These are phyloP conservation scores for Malus sylvestris DNA, from an alignment of 306 rosid genomes.

Conservation along the genomic window DNA sequence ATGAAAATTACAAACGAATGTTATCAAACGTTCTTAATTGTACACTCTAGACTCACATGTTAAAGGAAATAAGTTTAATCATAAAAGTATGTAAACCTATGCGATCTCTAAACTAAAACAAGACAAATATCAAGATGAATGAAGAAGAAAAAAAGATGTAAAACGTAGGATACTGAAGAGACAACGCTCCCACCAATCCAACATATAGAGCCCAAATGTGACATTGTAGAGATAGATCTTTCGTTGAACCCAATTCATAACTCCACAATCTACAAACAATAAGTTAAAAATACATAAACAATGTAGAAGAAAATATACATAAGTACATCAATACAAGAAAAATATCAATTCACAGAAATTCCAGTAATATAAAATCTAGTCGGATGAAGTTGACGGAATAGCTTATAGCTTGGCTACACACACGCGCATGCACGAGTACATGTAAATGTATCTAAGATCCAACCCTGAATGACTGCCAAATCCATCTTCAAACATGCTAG, in stretches of 20 bases:
- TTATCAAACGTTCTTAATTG: too few species aligned
- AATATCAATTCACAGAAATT: too few species aligned
- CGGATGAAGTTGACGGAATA: too few species aligned
- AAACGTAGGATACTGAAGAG: slow-evolving; percentile 72
- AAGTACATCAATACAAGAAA: too few species aligned
- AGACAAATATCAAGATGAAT: not conserved
- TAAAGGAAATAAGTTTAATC: not conserved
- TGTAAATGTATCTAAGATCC: too few species aligned
- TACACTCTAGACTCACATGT: too few species aligned
- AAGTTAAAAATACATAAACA: not conserved
- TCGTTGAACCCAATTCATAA: slow-evolving; percentile 87
- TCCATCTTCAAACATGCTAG: not conserved
- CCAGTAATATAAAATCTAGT: too few species aligned
- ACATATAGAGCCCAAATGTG: slow-evolving; percentile 86
- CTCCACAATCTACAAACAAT: slow-evolving; percentile 17
- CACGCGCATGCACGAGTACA: too few species aligned
- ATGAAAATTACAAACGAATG: too few species aligned
- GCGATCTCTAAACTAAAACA: not conserved
- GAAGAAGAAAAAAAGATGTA: not conserved
- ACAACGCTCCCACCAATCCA: slow-evolving; percentile 95
- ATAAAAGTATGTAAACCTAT: not conserved
- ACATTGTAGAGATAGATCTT: slow-evolving; percentile 84
- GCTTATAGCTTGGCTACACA: too few species aligned
- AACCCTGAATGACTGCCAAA: not conserved
- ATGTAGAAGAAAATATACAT: too few species aligned